Evolutionary conservation across 2,329 filamentous ascomycete species (phyloP).

Genomic region (Leptographium galeiforme): DNA sequence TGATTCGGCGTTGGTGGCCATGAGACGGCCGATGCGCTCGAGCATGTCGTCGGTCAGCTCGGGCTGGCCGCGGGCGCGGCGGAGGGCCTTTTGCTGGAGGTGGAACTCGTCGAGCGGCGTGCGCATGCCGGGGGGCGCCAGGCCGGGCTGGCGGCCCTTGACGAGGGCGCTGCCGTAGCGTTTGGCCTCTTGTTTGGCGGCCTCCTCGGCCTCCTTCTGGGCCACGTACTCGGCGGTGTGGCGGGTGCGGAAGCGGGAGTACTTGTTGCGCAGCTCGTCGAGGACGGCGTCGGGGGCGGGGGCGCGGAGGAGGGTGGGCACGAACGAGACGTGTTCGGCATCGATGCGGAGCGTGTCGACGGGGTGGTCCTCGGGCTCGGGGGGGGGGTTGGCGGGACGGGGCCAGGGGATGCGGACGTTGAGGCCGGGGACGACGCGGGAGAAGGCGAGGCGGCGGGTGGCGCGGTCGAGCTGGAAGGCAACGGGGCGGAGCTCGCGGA

Average conservation of each 20-base stretch:
- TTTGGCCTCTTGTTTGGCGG: constrained; percentile 15
- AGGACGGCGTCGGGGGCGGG: constrained; percentile 71
- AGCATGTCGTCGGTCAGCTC: constrained; percentile 45
- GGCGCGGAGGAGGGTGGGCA: constrained; percentile 60
- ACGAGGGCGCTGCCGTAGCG: constrained; percentile 9
- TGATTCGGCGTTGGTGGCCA: constrained; percentile 26
- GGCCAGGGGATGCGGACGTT: constrained; percentile 71
- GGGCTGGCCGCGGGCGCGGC: constrained; percentile 39
- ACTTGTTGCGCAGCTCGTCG: constrained; percentile 76
- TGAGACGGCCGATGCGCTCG: constrained; percentile 47
- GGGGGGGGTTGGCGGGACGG: constrained; percentile 24
- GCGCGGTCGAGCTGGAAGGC: constrained; percentile 35
- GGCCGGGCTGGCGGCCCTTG: constrained; percentile 18
- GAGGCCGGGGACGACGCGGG: constrained; percentile 54
- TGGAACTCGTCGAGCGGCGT: constrained; percentile 49
- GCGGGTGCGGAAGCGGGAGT: constrained; percentile 66
- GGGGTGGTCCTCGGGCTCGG: constrained; percentile 39
- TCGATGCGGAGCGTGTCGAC: constrained; percentile 64
- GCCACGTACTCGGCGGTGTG: constrained; percentile 63
- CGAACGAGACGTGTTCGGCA: constrained; percentile 62
- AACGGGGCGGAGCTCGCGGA: constrained; percentile 52
- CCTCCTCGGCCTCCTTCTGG: constrained; percentile 26
- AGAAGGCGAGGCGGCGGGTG: constrained; percentile 33
- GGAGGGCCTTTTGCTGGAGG: constrained; percentile 36
- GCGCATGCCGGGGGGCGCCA: constrained; percentile 27